phyloP scores from a whole-genome alignment of 2,329 filamentous ascomycete species.

The Diplodia mutila region DNA sequence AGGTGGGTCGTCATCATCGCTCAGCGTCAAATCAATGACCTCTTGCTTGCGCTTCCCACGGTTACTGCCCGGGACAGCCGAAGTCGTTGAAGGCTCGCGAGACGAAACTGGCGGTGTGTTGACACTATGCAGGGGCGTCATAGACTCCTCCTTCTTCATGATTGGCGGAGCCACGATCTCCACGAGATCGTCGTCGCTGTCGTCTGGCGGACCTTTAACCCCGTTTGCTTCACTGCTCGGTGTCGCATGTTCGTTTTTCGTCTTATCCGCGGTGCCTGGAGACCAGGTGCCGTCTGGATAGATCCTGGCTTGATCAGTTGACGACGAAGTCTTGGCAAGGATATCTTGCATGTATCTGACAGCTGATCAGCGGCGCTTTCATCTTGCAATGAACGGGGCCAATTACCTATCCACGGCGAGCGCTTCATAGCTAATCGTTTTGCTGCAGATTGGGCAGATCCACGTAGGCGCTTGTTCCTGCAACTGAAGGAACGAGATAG shows the following conservation, averaged over 20 bases:
- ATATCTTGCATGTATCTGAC: conserved; percentile 85
- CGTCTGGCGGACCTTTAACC: conserved; percentile 39
- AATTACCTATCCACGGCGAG: conserved; percentile 84
- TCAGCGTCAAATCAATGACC: conserved; percentile 55
- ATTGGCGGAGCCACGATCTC: conserved; percentile 44
- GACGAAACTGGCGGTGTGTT: conserved; percentile 53
- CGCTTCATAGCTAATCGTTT: conserved; percentile 75
- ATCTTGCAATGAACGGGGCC: conserved; percentile 11
- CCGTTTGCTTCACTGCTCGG: conserved; percentile 41
- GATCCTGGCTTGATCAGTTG: conserved; percentile 83
- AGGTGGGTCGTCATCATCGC: conserved; percentile 48
- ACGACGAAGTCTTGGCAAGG: conserved; percentile 69
- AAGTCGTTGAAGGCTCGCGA: conserved; percentile 44
- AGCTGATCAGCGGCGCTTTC: conserved; percentile 25
- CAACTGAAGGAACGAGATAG: conserved; percentile 84
- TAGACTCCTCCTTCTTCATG: conserved; percentile 46
- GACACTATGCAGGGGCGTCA: conserved; percentile 42
- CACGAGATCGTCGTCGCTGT: conserved; percentile 51
- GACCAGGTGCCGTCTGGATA: conserved; percentile 85
- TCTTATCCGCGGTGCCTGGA: conserved; percentile 40
- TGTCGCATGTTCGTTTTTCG: conserved; percentile 41
- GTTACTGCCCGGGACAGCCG: conserved; percentile 38
- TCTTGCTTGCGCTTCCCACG: conserved; percentile 51
- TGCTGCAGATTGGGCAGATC: conserved; percentile 94
- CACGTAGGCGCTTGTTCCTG: conserved; percentile 97